Evolutionary conservation across 345 rosid species (phyloP), one percentile per base, ranked within the genome.

Genomic region (Tarenaya hassleriana): DNA sequence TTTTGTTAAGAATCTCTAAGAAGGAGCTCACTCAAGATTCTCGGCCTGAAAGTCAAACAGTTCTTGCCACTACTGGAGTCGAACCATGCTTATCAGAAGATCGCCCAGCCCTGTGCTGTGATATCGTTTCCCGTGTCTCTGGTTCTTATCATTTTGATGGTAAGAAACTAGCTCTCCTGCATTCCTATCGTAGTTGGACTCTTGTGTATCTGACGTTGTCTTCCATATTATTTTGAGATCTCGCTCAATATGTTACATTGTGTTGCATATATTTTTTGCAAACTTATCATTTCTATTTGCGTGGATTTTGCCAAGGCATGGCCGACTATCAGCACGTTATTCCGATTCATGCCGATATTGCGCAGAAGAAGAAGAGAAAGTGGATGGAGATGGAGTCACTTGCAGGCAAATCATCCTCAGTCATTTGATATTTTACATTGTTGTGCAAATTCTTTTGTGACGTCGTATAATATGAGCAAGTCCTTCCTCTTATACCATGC

Each of bases 251-350:
- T 29, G 8, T 41, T 12, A 18, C 16, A 20, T 15, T 47, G 29
- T 49, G 8, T 47, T 5, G 17, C 16, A 1, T n/a, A 2, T 24
- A 2, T 24, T 24, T n/a, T 2, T 24, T 24, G 5, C n/a, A 37
- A 37, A 37, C 3, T 5, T 31, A 31, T 19, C 19, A 33, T 14
- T 48, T 55, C 21, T 38, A 6, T 39, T 19, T 16, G 10, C 43
- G 47, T 57, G 47, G 52, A 12, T 58, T 31, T 33, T 52, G 21
- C 42, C 2, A 64, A 90, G 97, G 98, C 50, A 87, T 87, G 96
- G 92, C 65, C 16, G 98, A 91, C 66, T 91, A 84, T 62, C 98
- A 91, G 73, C 96, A 87, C 76, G 96, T 91, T 42, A 69, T 91
- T 40, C 71, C 89, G 47, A 84, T 87, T 74, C 96, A 91, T 38